phyloP scores from a whole-genome alignment of 108 stramenopile genomes.

The Cyclostephanos tholiformis region DNA sequence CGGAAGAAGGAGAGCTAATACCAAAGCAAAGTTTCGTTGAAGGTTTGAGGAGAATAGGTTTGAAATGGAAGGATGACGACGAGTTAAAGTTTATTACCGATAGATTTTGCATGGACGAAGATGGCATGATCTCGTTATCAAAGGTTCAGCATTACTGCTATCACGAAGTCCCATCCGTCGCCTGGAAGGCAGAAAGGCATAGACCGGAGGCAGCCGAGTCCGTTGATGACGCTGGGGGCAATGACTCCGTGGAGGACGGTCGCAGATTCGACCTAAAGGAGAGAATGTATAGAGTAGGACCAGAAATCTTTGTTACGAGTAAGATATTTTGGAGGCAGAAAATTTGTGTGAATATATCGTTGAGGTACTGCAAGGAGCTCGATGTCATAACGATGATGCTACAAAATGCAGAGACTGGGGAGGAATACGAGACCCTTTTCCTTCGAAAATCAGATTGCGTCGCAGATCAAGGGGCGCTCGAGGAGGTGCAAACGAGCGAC shows the following conservation, averaged over 20 bases:
- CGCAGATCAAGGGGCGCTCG: constrained; percentile 23
- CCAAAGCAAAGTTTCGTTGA: constrained; percentile 23
- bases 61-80: constrained; percentile 19
- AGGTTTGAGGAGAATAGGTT: constrained; percentile 39
- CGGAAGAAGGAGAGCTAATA: constrained; percentile 13
- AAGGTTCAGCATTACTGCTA: constrained; percentile 55
- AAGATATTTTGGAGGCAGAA: constrained; percentile 53
- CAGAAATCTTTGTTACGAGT: constrained; percentile 19
- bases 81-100: constrained; percentile 30
- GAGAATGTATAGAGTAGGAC: constrained; percentile 17
- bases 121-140: constrained; percentile 42
- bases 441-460: constrained; percentile 30
- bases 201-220: constrained; percentile 23
- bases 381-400: constrained; percentile 43
- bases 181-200: constrained; percentile 50
- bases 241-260: constrained; percentile 10
- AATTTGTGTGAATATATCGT: constrained; percentile 26
- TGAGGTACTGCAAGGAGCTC: constrained; percentile 37
- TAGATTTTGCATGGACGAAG: constrained; percentile 41
- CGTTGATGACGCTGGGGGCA: background rate
- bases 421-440: constrained; percentile 37
- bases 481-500: constrained; percentile 24
- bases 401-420: constrained; percentile 19
- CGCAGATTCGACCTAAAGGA: constrained; percentile 25
- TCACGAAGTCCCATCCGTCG: constrained; percentile 40